phyloP scores from a whole-genome alignment of 2,329 filamentous ascomycete species.

The Lasiodiplodia sp. region DNA sequence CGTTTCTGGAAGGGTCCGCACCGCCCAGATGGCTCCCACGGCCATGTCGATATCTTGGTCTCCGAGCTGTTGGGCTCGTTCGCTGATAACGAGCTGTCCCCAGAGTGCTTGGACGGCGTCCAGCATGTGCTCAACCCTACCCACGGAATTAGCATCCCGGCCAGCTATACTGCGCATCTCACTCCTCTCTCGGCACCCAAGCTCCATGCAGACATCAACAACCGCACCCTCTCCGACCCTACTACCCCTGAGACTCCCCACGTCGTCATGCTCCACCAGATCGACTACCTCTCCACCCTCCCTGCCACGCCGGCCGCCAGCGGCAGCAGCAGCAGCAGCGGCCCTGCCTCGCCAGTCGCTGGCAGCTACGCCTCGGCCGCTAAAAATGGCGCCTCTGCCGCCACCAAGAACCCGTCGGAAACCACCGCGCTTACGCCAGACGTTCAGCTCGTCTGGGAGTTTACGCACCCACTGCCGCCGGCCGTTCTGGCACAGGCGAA shows the following conservation, averaged over 20 bases:
- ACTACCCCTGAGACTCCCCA: conserved; percentile 89
- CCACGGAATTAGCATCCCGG: conserved; percentile 91
- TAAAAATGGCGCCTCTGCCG: not conserved
- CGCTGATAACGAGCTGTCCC: conserved; percentile 94
- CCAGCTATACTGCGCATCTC: conserved; percentile 90
- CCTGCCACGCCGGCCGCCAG: not conserved
- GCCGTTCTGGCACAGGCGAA: conserved; percentile 64
- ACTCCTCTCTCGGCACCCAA: conserved; percentile 91
- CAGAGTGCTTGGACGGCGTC: conserved; percentile 95
- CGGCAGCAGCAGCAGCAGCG: not conserved
- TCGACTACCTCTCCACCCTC: conserved; percentile 79
- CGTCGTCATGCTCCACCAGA: conserved; percentile 89
- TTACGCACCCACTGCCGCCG: conserved; percentile 74
- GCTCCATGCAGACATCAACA: conserved; percentile 79
- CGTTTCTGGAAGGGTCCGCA: conserved; percentile 89
- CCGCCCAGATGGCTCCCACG: conserved; percentile 59
- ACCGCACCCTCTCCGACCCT: conserved; percentile 65
- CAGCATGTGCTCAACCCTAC: conserved; percentile 83
- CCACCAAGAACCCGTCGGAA: not conserved
- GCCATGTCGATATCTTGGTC: conserved; percentile 87
- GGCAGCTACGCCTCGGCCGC: conserved; percentile 18
- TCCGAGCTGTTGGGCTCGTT: conserved; percentile 96
- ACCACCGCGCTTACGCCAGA: conserved; percentile 41
- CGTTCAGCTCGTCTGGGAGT: conserved; percentile 83
- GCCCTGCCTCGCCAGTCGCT: not conserved